Conservation (phyloP, 495 filamentous ascomycete species). For the Neurospora hispaniola region DNA sequence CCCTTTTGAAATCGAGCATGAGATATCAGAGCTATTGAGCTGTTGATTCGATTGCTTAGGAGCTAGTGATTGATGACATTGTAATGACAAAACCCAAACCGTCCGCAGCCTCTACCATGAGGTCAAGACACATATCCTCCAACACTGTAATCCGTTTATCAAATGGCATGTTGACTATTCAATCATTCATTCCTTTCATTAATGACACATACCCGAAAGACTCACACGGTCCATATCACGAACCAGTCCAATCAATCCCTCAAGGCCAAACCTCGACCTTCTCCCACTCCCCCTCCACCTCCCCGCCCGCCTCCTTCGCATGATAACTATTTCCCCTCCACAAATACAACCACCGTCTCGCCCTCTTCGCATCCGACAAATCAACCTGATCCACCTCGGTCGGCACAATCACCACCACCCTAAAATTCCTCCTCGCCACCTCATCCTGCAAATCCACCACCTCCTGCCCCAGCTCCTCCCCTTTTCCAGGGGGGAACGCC, state of each 20-base stretch:
- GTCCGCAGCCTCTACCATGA: neutral
- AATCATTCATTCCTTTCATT: neutral
- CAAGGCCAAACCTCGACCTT: conserved; percentile 76
- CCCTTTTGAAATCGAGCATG: neutral
- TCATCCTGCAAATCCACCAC: conserved; percentile 57
- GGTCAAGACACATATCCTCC: neutral
- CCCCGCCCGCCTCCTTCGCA: conserved; percentile 22
- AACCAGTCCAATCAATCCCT: neutral
- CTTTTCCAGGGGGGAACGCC: conserved; percentile 30
- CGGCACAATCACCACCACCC: conserved; percentile 74
- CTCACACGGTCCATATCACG: too few species aligned
- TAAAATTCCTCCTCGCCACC: conserved; percentile 67
- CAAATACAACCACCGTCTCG: conserved; percentile 57
- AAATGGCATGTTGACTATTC: neutral
- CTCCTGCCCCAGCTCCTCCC: conserved; percentile 52
- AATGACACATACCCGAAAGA: neutral
- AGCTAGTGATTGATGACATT: neutral
- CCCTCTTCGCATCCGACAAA: conserved; percentile 51
- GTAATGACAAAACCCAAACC: neutral
- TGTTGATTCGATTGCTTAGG: neutral
- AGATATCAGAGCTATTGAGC: neutral
- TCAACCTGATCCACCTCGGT: conserved; percentile 71
- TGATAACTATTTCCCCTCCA: conserved; percentile 30
- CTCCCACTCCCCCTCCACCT: conserved; percentile 53
- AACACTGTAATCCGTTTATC: neutral